A percentile compares a stretch with the other conserved stretches of the same genome.
These are phyloP conservation scores for Malassezia vespertilionis DNA, from an alignment of 1,284 basidiomycete genomes.

Conservation along the genomic window DNA sequence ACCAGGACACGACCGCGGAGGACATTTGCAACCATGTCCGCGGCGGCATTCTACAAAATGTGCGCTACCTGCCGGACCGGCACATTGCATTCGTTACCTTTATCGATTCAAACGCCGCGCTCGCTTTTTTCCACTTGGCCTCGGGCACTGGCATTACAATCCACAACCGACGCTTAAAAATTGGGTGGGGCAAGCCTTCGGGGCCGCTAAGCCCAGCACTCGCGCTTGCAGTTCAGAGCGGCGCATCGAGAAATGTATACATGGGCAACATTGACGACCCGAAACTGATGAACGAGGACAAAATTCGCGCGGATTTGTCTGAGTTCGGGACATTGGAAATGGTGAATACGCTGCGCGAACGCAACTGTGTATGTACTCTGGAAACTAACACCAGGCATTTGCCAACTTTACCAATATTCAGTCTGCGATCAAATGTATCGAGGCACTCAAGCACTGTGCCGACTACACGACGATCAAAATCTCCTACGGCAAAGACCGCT, in stretches of 20 bases:
- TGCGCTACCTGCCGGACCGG: conserved; percentile 43
- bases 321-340: conserved; percentile 44
- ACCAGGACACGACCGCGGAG: conserved; percentile 43
- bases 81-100: conserved; percentile 47
- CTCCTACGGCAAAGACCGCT: conserved; percentile 43
- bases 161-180: conserved; percentile 43
- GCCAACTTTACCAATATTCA: conserved; percentile 47
- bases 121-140: conserved; percentile 44
- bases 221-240: conserved; percentile 44
- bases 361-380: conserved; percentile 32
- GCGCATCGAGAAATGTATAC: conserved; percentile 46
- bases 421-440: conserved; percentile 46
- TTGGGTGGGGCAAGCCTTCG: conserved; percentile 46
- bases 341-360: conserved; percentile 43
- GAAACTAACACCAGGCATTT: conserved; percentile 25
- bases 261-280: conserved; percentile 45
- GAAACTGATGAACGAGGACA: conserved; percentile 34
- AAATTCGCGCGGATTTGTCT: conserved; percentile 39
- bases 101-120: conserved; percentile 40
- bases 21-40: conserved; percentile 48
- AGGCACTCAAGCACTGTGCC: conserved; percentile 41
- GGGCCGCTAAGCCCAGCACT: conserved; percentile 42
- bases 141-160: conserved; percentile 43
- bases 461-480: conserved; percentile 44
- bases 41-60: conserved; percentile 42